A percentile compares a stretch with the other conserved stretches of the same genome.
Conservation (phyloP, 352 stramenopile species). For the Globisporangium polare region DNA sequence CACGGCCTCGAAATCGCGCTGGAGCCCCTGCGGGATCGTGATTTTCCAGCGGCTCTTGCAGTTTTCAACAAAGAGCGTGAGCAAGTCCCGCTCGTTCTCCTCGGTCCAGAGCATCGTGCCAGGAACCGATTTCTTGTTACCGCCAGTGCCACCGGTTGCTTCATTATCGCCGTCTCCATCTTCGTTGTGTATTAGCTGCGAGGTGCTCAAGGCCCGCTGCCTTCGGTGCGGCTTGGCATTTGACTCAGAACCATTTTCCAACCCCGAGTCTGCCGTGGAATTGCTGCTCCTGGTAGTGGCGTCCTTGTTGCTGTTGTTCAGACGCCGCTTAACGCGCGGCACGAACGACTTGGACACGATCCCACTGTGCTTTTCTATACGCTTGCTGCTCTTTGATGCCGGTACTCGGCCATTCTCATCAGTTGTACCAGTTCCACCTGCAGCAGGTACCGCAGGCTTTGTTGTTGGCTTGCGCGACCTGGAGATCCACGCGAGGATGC, state of each 20-base stretch:
- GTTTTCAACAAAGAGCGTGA: slow-evolving; percentile 69
- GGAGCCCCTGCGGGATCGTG: slow-evolving; percentile 50
- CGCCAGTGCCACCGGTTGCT: neutral
- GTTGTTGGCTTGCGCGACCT: slow-evolving; percentile 47
- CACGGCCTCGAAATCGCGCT: slow-evolving; percentile 46
- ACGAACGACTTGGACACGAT: slow-evolving; percentile 64
- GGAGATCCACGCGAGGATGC: slow-evolving; percentile 68
- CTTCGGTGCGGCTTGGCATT: slow-evolving; percentile 11
- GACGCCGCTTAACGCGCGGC: slow-evolving; percentile 28
- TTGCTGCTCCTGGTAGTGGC: neutral
- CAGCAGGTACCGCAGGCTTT: slow-evolving; percentile 9
- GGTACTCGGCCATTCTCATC: slow-evolving; percentile 8
- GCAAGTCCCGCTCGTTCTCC: slow-evolving; percentile 45
- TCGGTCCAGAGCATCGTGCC: slow-evolving; percentile 47
- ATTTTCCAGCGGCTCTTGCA: slow-evolving; percentile 63
- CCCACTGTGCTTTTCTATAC: slow-evolving; percentile 29
- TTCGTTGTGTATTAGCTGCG: neutral
- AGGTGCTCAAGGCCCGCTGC: neutral
- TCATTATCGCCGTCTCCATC: neutral
- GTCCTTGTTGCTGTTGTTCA: slow-evolving; percentile 8
- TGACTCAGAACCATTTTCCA: slow-evolving; percentile 14
- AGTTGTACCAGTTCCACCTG: neutral
- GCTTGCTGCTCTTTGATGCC: neutral
- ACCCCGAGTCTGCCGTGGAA: no score
- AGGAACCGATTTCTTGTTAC: neutral